phyloP scores from a whole-genome alignment of 805 yeast genomes.

The Wickerhamomyces mucosus region DNA sequence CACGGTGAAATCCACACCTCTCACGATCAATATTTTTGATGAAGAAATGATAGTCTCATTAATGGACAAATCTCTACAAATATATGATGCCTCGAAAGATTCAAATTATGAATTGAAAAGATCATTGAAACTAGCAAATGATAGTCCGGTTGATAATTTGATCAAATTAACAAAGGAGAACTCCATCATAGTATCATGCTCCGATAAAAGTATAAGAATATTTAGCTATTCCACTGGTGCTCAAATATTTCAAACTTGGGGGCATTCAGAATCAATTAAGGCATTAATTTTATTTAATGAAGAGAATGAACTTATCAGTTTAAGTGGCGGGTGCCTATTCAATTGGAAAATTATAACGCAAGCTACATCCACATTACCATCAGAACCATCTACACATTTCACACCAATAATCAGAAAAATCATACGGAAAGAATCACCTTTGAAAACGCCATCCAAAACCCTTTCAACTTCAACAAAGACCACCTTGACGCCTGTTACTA shows the following conservation, averaged over 20 bases:
- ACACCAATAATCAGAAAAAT: slow-evolving; percentile 22
- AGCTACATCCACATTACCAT: neutral
- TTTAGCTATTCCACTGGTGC: slow-evolving; percentile 38
- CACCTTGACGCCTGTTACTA: slow-evolving; percentile 8
- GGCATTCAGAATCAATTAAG: slow-evolving; percentile 43
- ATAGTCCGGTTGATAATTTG: slow-evolving; percentile 36
- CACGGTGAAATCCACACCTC: slow-evolving; percentile 42
- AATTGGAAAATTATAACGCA: slow-evolving; percentile 33
- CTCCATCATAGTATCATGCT: slow-evolving; percentile 22
- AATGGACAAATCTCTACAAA: slow-evolving; percentile 36
- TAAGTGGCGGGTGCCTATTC: slow-evolving; percentile 50
- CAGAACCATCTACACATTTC: slow-evolving; percentile 11
- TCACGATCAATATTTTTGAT: slow-evolving; percentile 26
- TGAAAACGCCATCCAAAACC: no score
- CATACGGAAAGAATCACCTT: slow-evolving; percentile 4
- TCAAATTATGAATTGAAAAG: slow-evolving; percentile 27
- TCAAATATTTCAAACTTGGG: slow-evolving; percentile 46
- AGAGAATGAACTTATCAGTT: slow-evolving; percentile 26
- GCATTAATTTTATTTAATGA: slow-evolving; percentile 24
- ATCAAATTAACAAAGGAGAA: neutral
- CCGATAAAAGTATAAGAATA: slow-evolving; percentile 49
- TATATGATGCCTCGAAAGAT: slow-evolving; percentile 28
- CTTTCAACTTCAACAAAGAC: slow-evolving; percentile 1
- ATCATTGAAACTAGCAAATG: slow-evolving; percentile 31
- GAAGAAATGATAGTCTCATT: slow-evolving; percentile 41